Conservation (phyloP, 2,329 filamentous ascomycete genomes). For the Elsinoe ampelina region DNA sequence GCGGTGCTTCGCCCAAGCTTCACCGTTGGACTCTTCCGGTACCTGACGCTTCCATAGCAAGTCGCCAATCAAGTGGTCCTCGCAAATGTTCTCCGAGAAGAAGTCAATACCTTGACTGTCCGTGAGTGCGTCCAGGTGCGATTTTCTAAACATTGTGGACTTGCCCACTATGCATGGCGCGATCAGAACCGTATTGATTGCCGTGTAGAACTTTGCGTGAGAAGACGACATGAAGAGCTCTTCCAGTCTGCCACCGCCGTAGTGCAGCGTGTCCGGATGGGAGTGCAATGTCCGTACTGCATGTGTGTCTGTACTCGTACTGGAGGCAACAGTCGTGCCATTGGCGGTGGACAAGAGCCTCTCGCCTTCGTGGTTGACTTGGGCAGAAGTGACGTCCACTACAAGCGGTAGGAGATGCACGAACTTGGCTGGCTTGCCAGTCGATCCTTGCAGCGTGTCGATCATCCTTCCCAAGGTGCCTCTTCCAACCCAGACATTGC, state of each 20-base stretch:
- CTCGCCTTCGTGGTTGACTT: conserved; percentile 20
- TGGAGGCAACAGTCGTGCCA: conserved; percentile 15
- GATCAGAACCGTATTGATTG: conserved; percentile 85
- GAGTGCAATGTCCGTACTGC: conserved; percentile 16
- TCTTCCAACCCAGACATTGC: conserved; percentile 83
- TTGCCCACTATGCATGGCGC: conserved; percentile 94
- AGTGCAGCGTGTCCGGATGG: conserved; percentile 18
- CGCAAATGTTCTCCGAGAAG: conserved; percentile 94
- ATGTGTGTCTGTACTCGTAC: conserved; percentile 20
- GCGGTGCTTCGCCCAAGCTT: conserved; percentile 63
- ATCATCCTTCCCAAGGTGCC: conserved; percentile 82
- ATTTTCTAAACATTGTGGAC: conserved; percentile 95
- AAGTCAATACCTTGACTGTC: conserved; percentile 67
- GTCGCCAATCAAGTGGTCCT: conserved; percentile 93
- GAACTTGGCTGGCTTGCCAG: conserved; percentile 61
- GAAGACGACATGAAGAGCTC: conserved; percentile 90
- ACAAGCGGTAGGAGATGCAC: conserved; percentile 89
- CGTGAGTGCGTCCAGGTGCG: conserved; percentile 71
- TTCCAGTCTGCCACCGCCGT: conserved; percentile 72
- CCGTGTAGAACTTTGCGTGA: conserved; percentile 95
- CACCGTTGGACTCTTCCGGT: conserved; percentile 25
- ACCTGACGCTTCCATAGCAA: conserved; percentile 68
- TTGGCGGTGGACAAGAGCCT: conserved; percentile 16
- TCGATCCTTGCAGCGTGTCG: conserved; percentile 68
- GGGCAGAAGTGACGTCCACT: conserved; percentile 52